Evolutionary conservation across 2,329 filamentous ascomycete species (phyloP), one percentile per base, ranked within the genome.

Genomic region (Xylariaceae sp.): DNA sequence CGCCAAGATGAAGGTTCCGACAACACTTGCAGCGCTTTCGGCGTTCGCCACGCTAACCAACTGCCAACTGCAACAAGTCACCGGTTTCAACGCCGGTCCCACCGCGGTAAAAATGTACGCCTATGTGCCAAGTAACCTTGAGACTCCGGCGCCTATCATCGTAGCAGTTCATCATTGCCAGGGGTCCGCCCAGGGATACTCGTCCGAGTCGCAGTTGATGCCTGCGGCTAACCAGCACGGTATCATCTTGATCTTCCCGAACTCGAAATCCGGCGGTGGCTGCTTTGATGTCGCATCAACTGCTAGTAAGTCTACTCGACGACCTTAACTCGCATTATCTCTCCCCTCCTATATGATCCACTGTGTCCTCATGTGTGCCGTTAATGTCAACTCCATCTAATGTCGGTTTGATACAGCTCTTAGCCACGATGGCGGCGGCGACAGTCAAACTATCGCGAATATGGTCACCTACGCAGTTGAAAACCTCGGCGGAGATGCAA

Each of bases 251-350:
- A 77, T 80, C 59, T 81, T 77, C 58, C 79, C 79, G 2, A 73
- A 74, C 62, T 77, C 73, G 4, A 73, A 65, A 48, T 74, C 71
- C 52, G 66, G 65, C 14, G 75, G 73, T 40, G 76, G 69, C 43
- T 87, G 84, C 72, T 87, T 83, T 79, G 84, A 87, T 62, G 84
- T 87, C 5, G 78, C 81, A 4, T 83, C 79, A 9, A 75, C 75
- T 40, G 75, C 73, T 32, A 65, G 69, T 71, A 64, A 32, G 66
- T 65, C 29, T 52, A 16, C 23, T 20, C 48, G 23, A 26, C 18
- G 20, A 21, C 21, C 18, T 37, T 10, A 1, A n/a, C n/a, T 20
- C 7, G 23, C 18, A 9, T 6, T 37, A 14, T 18, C 23, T 48
- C 19, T n/a, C 14, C 6, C 45, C 12, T 42, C 5, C 16, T 23